Evolutionary conservation across 2,329 filamentous ascomycete genomes (phyloP), one percentile per base, ranked within the genome.

Genomic region (Didymella keratinophila): DNA sequence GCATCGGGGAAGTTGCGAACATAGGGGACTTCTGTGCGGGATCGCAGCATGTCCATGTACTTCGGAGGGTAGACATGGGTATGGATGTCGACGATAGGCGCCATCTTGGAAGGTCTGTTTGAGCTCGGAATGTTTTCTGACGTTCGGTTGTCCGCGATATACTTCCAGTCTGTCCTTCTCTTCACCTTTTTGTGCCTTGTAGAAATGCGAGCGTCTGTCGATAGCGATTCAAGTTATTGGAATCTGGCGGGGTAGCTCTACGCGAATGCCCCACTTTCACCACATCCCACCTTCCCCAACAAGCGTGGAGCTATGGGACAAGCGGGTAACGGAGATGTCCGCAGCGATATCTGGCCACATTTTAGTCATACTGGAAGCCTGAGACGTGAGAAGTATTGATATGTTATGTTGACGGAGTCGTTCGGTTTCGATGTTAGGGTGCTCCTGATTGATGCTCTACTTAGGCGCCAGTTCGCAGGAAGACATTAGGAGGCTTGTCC

Each of bases 21-120:
- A 58, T 93, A 86, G 32, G 91, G 91, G 61, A 93, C 90, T 21
- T 80, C 81, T 45, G 79, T 81, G 61, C 86, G 82, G 11, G 80
- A 78, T 37, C 83, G 81, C 11, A 88, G 80, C 47, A 88, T 81
- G 51, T 80, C 75, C 75, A 87, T 83, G 71, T 86, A 87, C 28
- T 82, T 80, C 8, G 83, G 84, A 2, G 86, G 85, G 68, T 88
- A 88, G 70, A 88, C 80, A 78, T 88, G 86, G 8, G 86, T 87
- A 72, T 88, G 86, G 47, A 88, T 79, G 69, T 88, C 86, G 49
- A 88, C 82, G 58, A 84, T 78, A 23, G 80, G 73, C 62, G 80
- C 56, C 56, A 57, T 56, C n/a, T 9, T 60, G 32, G 18, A 8
- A 18, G n/a, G n/a, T 14, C 3, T 20, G 28, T 18, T 46, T 3